These are phyloP conservation scores for Pseudocercospora musae DNA, from an alignment of 2,329 filamentous ascomycete species.

Conservation along the genomic window DNA sequence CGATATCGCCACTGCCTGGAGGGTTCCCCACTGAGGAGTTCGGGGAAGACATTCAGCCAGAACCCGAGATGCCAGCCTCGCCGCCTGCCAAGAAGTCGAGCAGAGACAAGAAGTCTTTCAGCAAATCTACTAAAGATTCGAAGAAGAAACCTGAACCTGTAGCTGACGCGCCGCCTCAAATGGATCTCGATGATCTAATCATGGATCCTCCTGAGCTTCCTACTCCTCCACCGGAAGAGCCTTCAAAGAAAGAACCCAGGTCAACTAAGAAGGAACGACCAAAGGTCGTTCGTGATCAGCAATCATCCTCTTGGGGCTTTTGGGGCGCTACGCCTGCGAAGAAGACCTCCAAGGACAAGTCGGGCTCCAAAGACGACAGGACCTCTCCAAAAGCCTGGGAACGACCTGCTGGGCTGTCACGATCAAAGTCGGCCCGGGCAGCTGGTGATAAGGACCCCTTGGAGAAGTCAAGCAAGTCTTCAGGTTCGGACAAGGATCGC, in stretches of 20 bases:
- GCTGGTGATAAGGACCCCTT: constrained; percentile 50
- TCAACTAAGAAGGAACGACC: constrained; percentile 70
- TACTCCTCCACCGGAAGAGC: constrained; percentile 49
- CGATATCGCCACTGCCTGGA: constrained; percentile 41
- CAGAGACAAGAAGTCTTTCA: constrained; percentile 25
- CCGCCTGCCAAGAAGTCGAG: constrained; percentile 22
- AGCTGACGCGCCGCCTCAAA: constrained; percentile 2
- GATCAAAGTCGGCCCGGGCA: constrained; percentile 57
- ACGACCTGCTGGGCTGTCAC: constrained; percentile 42
- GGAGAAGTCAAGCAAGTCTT: constrained; percentile 65
- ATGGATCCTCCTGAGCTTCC: constrained; percentile 40
- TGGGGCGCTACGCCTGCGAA: constrained; percentile 56
- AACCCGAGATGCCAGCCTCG: constrained; percentile 20
- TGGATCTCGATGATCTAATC: constrained; percentile 27
- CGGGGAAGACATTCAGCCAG: constrained; percentile 24
- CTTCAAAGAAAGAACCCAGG: constrained; percentile 50
- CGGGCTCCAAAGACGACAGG: constrained; percentile 37
- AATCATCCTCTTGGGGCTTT: constrained; percentile 64
- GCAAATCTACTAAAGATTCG: constrained; percentile 19
- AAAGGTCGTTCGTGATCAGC: constrained; percentile 68
- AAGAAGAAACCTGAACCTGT: constrained; percentile 27
- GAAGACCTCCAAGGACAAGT: constrained; percentile 48
- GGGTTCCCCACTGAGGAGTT: constrained; percentile 48
- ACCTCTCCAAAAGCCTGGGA: constrained; percentile 41
- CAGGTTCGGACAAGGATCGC: constrained; percentile 67